Evolutionary conservation across 1,139 yeast species (phyloP), one percentile per base, ranked within the genome.

Genomic region (Arxiozyma heterogenica): DNA sequence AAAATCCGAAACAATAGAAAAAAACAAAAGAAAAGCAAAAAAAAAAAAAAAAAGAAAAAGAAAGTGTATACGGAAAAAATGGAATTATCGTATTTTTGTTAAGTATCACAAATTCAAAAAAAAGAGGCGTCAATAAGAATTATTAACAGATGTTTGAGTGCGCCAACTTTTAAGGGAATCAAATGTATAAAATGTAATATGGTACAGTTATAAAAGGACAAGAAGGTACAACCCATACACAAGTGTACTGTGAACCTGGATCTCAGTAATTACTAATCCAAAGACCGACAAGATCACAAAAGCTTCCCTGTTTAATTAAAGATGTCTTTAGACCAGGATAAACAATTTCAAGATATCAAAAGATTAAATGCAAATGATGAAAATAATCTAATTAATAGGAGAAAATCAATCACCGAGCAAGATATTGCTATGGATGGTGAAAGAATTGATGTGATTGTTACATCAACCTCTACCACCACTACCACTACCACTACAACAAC

Each of bases 281-380:
- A 34, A 34, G 39, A 34, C 6, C 6, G 41, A 41, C 50, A 20
- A 34, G n/a, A 42, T 6, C 11, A 42, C 11, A 20, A 18, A 18
- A 23, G 39, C 15, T 34, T 34, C 15, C 4, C n/a, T 15, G n/a
- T 12, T 6, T 34, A 39, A 34, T 23, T 22, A 27, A 44, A 18
- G 25, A 45, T 46, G 49, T 46, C 42, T 12, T 38, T 46, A 9
- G 48, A 34, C 38, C 21, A 54, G 44, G 51, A 57, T 49, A 50
- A 51, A n/a, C 41, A 46, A 20, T 20, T 41, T n/a, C 47, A 34
- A 46, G 30, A 34, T 21, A 46, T 46, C 21, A 46, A 46, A 38
- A 38, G 20, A 22, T 38, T 46, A 27, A 46, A 46, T 46, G 39
- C 38, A 38, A 27, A 44, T 9, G 47, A 38, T 20, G n/a, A 20